Evolutionary conservation across 352 stramenopile species (phyloP).

Genomic region (Phytopythium delawarense): DNA sequence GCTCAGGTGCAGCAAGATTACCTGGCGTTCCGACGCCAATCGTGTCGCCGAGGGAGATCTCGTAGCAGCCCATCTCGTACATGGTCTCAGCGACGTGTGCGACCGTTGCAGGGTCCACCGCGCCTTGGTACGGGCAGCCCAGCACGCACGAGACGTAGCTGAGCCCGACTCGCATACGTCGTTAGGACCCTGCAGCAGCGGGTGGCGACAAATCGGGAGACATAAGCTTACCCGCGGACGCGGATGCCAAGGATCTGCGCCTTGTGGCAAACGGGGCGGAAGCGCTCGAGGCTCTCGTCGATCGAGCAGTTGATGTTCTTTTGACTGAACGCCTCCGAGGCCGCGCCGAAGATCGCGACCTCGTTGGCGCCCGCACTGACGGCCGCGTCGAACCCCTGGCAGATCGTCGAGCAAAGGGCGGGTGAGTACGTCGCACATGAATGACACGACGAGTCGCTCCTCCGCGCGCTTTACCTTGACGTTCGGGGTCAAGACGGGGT

Average conservation of each 20-base stretch:
- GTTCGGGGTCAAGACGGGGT: conserved; percentile 93
- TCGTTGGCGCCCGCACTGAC: conserved; percentile 84
- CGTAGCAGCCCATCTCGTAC: conserved; percentile 94
- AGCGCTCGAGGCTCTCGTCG: conserved; percentile 92
- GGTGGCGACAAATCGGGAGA: too few relatives aligned
- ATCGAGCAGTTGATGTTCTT: conserved; percentile 98
- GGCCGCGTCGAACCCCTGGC: conserved; percentile 84
- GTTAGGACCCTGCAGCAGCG: neutral
- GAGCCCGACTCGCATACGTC: neutral
- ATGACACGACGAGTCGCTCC: too few relatives aligned
- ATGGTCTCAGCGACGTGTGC: conserved; percentile 77
- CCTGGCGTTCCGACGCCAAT: conserved; percentile 91
- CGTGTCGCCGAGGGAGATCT: conserved; percentile 94
- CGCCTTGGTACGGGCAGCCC: conserved; percentile 94
- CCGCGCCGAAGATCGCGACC: conserved; percentile 95
- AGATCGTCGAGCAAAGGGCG: neutral
- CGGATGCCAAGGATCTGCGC: conserved; percentile 74
- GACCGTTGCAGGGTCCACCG: conserved; percentile 81
- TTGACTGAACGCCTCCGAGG: conserved; percentile 93
- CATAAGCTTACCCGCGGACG: conserved; percentile 71
- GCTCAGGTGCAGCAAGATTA: conserved; percentile 9
- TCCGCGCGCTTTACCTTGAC: conserved; percentile 51
- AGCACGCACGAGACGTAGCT: conserved; percentile 97
- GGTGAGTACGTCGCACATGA: neutral
- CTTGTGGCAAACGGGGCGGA: conserved; percentile 85